phyloP scores from a whole-genome alignment of 2,329 filamentous ascomycete genomes.

The Colletotrichum caudatum region DNA sequence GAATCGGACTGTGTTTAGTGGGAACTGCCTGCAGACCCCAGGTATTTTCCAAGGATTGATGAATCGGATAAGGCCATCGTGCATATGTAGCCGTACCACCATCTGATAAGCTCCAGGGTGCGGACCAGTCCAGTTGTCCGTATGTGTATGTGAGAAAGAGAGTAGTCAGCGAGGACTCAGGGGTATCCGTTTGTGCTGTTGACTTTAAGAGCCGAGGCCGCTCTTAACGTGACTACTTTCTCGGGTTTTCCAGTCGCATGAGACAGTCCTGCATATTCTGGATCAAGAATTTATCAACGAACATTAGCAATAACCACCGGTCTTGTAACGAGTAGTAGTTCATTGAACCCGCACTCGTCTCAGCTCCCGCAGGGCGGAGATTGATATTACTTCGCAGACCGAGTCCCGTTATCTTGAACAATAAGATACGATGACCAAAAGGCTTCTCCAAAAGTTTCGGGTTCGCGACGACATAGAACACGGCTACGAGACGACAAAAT shows the following conservation, averaged over 20 bases:
- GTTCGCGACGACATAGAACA: slow-evolving; percentile 39
- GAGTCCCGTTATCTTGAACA: neutral
- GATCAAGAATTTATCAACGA: neutral
- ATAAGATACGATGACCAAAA: slow-evolving; percentile 22
- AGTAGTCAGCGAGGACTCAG: no score
- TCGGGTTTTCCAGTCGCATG: neutral
- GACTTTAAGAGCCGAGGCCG: slow-evolving; percentile 25
- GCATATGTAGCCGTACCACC: slow-evolving; percentile 12
- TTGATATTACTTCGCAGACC: neutral
- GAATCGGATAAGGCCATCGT: slow-evolving; percentile 37
- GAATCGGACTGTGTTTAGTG: slow-evolving; percentile 15
- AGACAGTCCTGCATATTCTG: neutral
- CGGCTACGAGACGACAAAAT: slow-evolving; percentile 56
- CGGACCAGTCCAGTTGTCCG: neutral
- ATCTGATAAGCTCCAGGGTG: slow-evolving; percentile 36
- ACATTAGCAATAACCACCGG: neutral
- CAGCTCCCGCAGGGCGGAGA: neutral
- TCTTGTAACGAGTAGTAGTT: no score
- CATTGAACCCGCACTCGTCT: neutral
- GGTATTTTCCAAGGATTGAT: slow-evolving; percentile 23
- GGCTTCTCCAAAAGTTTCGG: slow-evolving; percentile 29
- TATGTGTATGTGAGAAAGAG: neutral
- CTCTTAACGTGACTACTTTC: neutral
- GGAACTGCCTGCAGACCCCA: slow-evolving; percentile 16
- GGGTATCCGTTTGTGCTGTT: slow-evolving; percentile 21